Conservation (phyloP, 495 filamentous ascomycete species). For the Cenococcum geophilum region DNA sequence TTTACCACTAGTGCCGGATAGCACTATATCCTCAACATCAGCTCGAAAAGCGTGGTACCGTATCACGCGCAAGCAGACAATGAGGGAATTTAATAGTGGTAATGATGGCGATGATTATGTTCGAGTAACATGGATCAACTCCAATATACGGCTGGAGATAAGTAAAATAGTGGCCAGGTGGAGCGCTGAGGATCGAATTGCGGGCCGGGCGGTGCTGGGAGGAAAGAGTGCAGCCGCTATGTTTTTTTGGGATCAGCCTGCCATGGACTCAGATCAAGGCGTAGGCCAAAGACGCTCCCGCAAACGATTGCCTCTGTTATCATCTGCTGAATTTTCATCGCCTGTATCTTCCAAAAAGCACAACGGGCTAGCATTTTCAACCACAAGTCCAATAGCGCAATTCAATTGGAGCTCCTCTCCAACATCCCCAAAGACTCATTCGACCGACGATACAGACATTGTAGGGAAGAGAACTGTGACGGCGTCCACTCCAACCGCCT, state of each 20-base stretch:
- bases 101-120: slow-evolving; percentile 27
- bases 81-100: slow-evolving; percentile 31
- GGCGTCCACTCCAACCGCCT: not conserved
- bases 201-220: slow-evolving; percentile 13
- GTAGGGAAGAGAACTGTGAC: not conserved
- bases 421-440: slow-evolving; percentile 1
- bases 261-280: not conserved
- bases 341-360: slow-evolving; percentile 2
- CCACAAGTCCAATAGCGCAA: slow-evolving; percentile 12
- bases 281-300: not conserved
- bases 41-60: slow-evolving; percentile 31
- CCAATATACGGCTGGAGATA: slow-evolving; percentile 20
- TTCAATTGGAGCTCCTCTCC: slow-evolving; percentile 28
- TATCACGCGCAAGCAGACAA: slow-evolving; percentile 27
- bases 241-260: slow-evolving; percentile 27
- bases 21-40: slow-evolving; percentile 28
- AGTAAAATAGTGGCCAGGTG: slow-evolving; percentile 25
- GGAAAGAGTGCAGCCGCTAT: slow-evolving; percentile 12
- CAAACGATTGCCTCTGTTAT: slow-evolving; percentile 11
- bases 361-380: slow-evolving; percentile 1
- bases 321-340: not conserved
- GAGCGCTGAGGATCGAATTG: slow-evolving; percentile 24
- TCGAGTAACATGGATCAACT: slow-evolving; percentile 27
- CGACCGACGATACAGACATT: not conserved
- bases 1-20: slow-evolving; percentile 8